These are phyloP conservation scores for Xylaria sp. DNA, from an alignment of 2,329 filamentous ascomycete species.

Conservation along the genomic window DNA sequence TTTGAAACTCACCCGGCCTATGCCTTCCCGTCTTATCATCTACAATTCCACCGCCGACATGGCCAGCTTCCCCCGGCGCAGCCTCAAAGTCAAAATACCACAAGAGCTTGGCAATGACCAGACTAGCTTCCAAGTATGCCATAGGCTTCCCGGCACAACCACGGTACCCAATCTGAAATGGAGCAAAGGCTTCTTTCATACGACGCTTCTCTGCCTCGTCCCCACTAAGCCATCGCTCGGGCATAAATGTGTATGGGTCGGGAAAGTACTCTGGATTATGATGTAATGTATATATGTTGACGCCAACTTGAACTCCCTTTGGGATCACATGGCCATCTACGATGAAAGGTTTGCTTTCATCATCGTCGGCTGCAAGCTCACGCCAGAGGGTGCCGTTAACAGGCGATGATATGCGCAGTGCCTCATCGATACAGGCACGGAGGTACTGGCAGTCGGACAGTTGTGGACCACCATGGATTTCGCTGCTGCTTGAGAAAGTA, in stretches of 20 bases:
- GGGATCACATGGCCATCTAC: constrained; percentile 30
- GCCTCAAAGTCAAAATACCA: constrained; percentile 31
- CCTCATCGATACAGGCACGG: constrained; percentile 33
- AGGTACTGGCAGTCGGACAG: constrained; percentile 31
- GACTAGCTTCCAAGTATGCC: constrained; percentile 30
- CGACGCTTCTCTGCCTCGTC: constrained; percentile 12
- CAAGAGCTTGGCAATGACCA: constrained; percentile 24
- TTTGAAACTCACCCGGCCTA: constrained; percentile 24
- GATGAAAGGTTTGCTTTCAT: constrained; percentile 17
- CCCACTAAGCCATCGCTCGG: constrained; percentile 28
- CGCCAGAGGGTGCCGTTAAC: constrained; percentile 28
- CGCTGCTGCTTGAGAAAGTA: constrained; percentile 13
- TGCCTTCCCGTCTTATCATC: constrained; percentile 21
- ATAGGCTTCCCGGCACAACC: constrained; percentile 28
- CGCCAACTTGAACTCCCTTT: constrained; percentile 25
- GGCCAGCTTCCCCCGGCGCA: constrained; percentile 21
- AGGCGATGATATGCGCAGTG: constrained; percentile 27
- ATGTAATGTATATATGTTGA: constrained; percentile 26
- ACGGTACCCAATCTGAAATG: constrained; percentile 27
- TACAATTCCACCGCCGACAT: constrained; percentile 20
- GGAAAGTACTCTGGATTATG: constrained; percentile 31
- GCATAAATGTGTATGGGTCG: constrained; percentile 24
- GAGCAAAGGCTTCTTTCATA: constrained; percentile 22
- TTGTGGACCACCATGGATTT: constrained; percentile 21
- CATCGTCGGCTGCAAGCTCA: constrained; percentile 21